These are phyloP conservation scores for Orbilia ellipsospora DNA, from an alignment of 2,329 filamentous ascomycete species.

Conservation along the genomic window DNA sequence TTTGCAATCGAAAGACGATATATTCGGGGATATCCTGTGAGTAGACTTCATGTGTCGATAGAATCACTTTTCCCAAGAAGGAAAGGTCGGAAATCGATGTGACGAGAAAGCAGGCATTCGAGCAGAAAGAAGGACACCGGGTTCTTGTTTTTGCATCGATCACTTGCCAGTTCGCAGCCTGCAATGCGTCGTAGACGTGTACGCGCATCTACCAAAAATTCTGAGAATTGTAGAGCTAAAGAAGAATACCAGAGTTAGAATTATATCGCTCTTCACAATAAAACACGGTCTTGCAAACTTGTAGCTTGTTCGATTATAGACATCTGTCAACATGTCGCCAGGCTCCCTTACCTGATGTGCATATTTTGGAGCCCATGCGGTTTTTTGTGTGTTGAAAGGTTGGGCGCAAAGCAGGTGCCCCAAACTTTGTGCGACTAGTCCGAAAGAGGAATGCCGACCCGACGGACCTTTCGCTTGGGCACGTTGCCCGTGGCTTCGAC, in stretches of 20 bases:
- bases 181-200: slow-evolving; percentile 53
- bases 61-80: slow-evolving; percentile 55
- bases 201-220: slow-evolving; percentile 26
- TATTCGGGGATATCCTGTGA: slow-evolving; percentile 38
- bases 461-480: slow-evolving; percentile 27
- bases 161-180: slow-evolving; percentile 48
- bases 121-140: slow-evolving; percentile 39
- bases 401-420: slow-evolving; percentile 22
- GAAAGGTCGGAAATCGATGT: slow-evolving; percentile 52
- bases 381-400: slow-evolving; percentile 53
- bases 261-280: too few relatives aligned
- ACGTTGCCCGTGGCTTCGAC: slow-evolving; percentile 33
- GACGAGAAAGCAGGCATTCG: slow-evolving; percentile 53
- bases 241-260: neutral
- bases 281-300: neutral
- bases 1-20: slow-evolving; percentile 55
- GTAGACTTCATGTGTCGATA: slow-evolving; percentile 52
- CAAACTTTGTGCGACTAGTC: slow-evolving; percentile 22
- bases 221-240: slow-evolving; percentile 10
- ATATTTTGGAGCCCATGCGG: slow-evolving; percentile 47
- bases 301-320: slow-evolving; percentile 18
- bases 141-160: slow-evolving; percentile 34
- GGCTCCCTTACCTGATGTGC: slow-evolving; percentile 40
- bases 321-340: slow-evolving; percentile 36
- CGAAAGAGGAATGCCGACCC: slow-evolving; percentile 23